Evolutionary conservation across 495 filamentous ascomycete species (phyloP), one percentile per base, ranked within the genome.

Genomic region (Podospora didyma): DNA sequence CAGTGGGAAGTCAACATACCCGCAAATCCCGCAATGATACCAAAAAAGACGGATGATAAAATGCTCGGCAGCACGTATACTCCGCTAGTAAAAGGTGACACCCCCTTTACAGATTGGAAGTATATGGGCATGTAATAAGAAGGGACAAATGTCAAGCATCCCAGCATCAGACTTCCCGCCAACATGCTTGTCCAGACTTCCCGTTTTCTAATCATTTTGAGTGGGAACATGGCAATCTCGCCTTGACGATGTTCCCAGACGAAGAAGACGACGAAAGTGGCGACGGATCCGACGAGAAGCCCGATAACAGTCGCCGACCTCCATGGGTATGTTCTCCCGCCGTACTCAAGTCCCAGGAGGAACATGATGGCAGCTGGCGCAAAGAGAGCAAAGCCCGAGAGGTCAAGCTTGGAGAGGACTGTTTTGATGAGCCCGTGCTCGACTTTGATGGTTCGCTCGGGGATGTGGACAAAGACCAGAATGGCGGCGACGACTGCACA

Each of bases 91-190:
- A 73, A 58, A 6, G 81, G 76, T 1, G 70, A 64, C 1, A 63
- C 71, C 3, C 70, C 74, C 54, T 77, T 73, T 62, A 84, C 79
- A 4, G 77, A 77, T 64, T 89, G 87, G 66, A 89, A 87, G 77
- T 82, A 89, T 48, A 88, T 78, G 2, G 84, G 83, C 1, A 87
- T 63, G 53, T 80, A 83, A 59, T 60, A 63, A 2, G 65, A 19
- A 2, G 60, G 34, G 24, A 46, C 58, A 28, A 69, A 52, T 21
- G 56, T 60, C 1, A 57, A 61, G 19, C 60, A 59, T 34, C 53
- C 59, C 28, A 65, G 55, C 20, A 65, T 53, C 11, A 67, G 63
- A 42, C 62, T 51, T 7, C 19, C 22, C 3, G 57, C 58, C 24
- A 69, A 48, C 22, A 49, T 56, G 58, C 68, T 70, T 56, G 61